Conservation (phyloP, 176 grass and related monocot genomes). For the Aegilops sharonensis region DNA sequence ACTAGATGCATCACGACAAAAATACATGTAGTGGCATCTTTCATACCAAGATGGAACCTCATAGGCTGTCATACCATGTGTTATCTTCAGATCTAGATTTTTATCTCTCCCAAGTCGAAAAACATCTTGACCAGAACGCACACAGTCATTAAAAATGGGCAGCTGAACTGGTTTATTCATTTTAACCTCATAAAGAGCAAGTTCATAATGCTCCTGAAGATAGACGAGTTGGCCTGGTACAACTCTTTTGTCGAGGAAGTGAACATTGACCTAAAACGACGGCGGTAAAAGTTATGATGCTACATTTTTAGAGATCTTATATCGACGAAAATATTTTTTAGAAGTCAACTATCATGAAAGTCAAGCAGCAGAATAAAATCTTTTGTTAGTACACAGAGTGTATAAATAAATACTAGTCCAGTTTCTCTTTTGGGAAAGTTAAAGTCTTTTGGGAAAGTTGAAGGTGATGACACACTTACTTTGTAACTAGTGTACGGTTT, state of each 20-base stretch:
- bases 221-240: neutral
- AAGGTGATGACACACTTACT: too few relatives aligned
- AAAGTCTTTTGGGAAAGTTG: too few relatives aligned
- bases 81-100: neutral
- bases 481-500: too few relatives aligned
- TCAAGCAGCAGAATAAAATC: too few relatives aligned
- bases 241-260: neutral
- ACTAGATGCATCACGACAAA: too few relatives aligned
- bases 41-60: too few relatives aligned
- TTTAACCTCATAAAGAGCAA: neutral
- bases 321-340: too few relatives aligned
- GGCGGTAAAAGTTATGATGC: neutral
- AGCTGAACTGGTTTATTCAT: neutral
- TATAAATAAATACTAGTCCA: too few relatives aligned
- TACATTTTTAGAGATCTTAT: neutral
- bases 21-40: too few relatives aligned
- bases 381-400: too few relatives aligned
- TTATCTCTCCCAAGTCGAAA: neutral
- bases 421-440: too few relatives aligned
- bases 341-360: too few relatives aligned
- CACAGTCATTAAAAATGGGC: neutral
- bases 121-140: neutral
- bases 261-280: neutral
- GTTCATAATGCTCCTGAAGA: neutral
- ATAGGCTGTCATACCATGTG: neutral